Percentiles rank a stretch among this genome's conserved stretches.
These are phyloP conservation scores for Colletotrichum phormii DNA, from an alignment of 2,329 filamentous ascomycete genomes.

Conservation along the genomic window DNA sequence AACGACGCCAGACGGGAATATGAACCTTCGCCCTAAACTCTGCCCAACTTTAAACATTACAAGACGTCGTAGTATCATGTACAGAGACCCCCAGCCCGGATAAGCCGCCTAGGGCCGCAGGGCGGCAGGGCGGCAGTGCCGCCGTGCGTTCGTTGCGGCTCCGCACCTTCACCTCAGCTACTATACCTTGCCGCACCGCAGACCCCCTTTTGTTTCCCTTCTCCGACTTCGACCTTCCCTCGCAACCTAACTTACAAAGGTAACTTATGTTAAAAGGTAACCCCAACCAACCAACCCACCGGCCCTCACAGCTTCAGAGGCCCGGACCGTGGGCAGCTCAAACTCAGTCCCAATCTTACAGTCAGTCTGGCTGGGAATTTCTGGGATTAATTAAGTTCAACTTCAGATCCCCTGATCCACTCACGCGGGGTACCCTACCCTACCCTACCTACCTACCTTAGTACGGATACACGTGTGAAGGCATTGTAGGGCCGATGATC, in stretches of 20 bases:
- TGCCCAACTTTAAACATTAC: background rate
- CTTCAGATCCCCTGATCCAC: background rate
- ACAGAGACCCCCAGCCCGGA: too few relatives aligned
- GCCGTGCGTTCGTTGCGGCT: background rate
- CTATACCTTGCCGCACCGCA: background rate
- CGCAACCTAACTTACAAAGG: background rate
- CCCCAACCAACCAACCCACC: background rate
- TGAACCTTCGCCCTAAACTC: background rate
- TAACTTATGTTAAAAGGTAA: too few relatives aligned
- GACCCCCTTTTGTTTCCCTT: background rate
- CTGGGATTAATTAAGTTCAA: background rate
- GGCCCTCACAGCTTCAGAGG: too few relatives aligned
- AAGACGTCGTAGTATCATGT: too few relatives aligned
- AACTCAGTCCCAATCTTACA: background rate
- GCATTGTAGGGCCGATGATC: background rate
- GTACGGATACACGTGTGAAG: background rate
- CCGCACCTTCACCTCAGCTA: too few relatives aligned
- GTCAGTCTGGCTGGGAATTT: background rate
- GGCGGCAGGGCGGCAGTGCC: background rate
- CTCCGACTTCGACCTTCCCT: background rate
- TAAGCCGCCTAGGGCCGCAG: background rate
- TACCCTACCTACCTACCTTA: background rate
- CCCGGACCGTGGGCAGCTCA: background rate
- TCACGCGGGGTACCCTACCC: constrained; percentile 14
- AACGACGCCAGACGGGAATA: background rate